These are phyloP conservation scores for Colletotrichum theobromicola DNA, from an alignment of 2,329 filamentous ascomycete species.

Conservation along the genomic window DNA sequence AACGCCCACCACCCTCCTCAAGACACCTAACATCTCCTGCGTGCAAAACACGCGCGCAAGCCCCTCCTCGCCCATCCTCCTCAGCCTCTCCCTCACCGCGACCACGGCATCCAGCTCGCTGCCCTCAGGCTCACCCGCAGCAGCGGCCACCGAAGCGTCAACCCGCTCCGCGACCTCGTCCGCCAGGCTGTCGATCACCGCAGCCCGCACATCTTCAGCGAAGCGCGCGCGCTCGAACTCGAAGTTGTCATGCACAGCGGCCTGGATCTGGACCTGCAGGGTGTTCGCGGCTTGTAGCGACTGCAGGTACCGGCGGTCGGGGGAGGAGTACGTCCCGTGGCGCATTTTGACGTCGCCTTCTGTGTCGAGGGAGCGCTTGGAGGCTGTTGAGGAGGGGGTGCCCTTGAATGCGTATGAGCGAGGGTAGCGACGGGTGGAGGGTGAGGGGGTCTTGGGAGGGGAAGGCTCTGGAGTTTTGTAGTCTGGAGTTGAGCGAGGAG, in stretches of 20 bases:
- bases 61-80: neutral
- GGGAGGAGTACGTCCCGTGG: neutral
- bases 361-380: neutral
- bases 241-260: neutral
- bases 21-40: neutral
- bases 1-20: neutral
- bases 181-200: neutral
- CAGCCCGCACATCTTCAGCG: fast-evolving
- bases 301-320: neutral
- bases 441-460: neutral
- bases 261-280: neutral
- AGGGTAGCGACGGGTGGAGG: neutral
- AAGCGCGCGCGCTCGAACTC: neutral
- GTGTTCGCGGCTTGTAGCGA: neutral
- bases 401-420: neutral
- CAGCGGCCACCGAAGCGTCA: neutral
- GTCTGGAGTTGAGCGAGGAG: neutral
- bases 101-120: neutral
- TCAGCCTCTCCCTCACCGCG: neutral
- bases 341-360: slow-evolving; percentile 7
- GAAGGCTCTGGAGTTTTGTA: neutral
- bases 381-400: neutral
- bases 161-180: neutral
- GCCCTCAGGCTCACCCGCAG: neutral
- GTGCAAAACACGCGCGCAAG: slow-evolving; percentile 3